phyloP scores from a whole-genome alignment of 805 yeast species.

The Torulaspora franciscae region DNA sequence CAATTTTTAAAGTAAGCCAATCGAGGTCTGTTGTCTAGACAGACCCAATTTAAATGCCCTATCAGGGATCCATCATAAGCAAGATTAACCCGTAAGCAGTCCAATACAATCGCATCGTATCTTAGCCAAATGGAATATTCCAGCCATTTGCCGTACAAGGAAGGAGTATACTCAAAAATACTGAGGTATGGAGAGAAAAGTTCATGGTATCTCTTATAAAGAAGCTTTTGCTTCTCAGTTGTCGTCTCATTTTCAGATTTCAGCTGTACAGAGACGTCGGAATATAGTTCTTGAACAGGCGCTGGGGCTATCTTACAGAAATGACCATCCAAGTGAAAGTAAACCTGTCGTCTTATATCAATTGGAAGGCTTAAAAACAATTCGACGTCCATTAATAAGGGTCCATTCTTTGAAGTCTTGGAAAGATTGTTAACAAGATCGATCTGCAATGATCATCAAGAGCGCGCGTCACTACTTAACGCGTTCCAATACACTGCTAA shows the following conservation, averaged over 20 bases:
- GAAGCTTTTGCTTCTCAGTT: constrained; percentile 2
- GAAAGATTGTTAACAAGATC: no score
- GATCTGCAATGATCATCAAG: neutral
- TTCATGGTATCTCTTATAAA: constrained; percentile 12
- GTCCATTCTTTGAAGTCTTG: neutral
- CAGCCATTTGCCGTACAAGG: constrained; percentile 25
- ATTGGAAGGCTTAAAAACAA: constrained; percentile 25
- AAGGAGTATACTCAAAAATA: constrained; percentile 26
- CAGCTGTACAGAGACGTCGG: constrained; percentile 2
- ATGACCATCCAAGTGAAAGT: constrained; percentile 23
- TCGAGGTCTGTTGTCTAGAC: constrained; percentile 17
- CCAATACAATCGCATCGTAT: constrained; percentile 31
- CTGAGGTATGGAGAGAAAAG: constrained; percentile 21
- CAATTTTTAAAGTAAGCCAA: constrained; percentile 22
- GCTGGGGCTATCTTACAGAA: constrained; percentile 12
- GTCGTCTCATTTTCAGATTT: constrained; percentile 2
- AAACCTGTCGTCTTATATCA: constrained; percentile 26
- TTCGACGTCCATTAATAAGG: constrained; percentile 11
- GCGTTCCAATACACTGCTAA: neutral
- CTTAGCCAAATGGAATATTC: constrained; percentile 26
- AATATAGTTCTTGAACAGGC: constrained; percentile 9
- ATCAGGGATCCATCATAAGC: constrained; percentile 21
- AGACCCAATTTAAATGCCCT: constrained; percentile 26
- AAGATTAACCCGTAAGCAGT: constrained; percentile 28
- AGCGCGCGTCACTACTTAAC: neutral